Conservation (phyloP, 2,329 filamentous ascomycete genomes). For the Curvularia hawaiiensis region DNA sequence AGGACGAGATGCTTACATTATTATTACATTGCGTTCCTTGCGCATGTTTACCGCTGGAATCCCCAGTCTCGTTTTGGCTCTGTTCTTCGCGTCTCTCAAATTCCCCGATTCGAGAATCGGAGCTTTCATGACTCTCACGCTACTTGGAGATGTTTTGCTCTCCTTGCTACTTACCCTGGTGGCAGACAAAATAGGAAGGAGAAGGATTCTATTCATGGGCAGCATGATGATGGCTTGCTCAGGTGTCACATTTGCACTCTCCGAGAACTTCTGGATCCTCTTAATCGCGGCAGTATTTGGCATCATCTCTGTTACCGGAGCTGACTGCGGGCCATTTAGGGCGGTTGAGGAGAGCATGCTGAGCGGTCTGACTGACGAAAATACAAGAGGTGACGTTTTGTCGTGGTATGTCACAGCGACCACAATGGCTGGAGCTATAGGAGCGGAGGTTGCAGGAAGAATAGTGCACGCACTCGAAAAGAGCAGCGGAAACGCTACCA, state of each 20-base stretch:
- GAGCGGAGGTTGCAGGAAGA: slow-evolving; percentile 47
- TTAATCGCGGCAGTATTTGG: slow-evolving; percentile 46
- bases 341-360: slow-evolving; percentile 46
- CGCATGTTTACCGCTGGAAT: slow-evolving; percentile 47
- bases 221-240: slow-evolving; percentile 45
- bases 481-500: slow-evolving; percentile 44
- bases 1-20: slow-evolving; percentile 46
- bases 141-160: slow-evolving; percentile 47
- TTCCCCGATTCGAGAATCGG: slow-evolving; percentile 46
- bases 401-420: slow-evolving; percentile 49
- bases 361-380: slow-evolving; percentile 43
- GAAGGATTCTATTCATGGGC: slow-evolving; percentile 44
- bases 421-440: slow-evolving; percentile 44
- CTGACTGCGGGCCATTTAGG: slow-evolving; percentile 43
- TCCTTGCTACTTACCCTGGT: slow-evolving; percentile 47
- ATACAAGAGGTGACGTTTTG: slow-evolving; percentile 45
- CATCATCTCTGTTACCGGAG: slow-evolving; percentile 46
- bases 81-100: slow-evolving; percentile 46
- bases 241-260: slow-evolving; percentile 44
- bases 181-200: slow-evolving; percentile 45
- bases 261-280: slow-evolving; percentile 46
- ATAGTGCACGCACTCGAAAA: slow-evolving; percentile 48
- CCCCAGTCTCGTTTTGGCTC: slow-evolving; percentile 44
- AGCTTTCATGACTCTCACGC: slow-evolving; percentile 49
- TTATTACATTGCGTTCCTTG: slow-evolving; percentile 49